A percentile compares a stretch with the other conserved stretches of the same genome.
Conservation (phyloP, 169 alveolate species). For the Plasmodium cynomolgi region DNA sequence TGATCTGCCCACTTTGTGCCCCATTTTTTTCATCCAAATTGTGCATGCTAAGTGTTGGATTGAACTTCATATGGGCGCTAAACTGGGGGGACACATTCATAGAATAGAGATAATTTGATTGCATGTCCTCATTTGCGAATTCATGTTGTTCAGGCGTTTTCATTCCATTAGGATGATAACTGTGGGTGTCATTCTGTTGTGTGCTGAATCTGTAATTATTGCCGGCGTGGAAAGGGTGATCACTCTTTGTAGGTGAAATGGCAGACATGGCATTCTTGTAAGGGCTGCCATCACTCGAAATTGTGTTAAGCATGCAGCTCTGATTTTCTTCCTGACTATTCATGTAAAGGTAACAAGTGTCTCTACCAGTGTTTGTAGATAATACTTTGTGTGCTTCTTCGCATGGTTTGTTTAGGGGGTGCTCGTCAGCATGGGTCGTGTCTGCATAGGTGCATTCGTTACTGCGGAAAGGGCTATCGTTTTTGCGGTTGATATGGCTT, state of each 20-base stretch:
- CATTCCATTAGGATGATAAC: background rate
- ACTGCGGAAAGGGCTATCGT: background rate
- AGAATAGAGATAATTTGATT: slow-evolving; percentile 11
- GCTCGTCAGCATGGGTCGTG: background rate
- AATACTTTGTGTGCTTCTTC: background rate
- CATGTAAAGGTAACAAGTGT: background rate
- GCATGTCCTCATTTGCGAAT: background rate
- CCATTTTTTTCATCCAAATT: slow-evolving; percentile 17
- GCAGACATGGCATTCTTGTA: background rate
- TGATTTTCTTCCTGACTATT: background rate
- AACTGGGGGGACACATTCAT: background rate
- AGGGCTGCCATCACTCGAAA: background rate
- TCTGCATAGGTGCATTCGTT: background rate
- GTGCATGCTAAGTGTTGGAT: background rate
- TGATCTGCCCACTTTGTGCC: background rate
- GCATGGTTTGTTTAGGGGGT: background rate
- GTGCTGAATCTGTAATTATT: slow-evolving; percentile 4
- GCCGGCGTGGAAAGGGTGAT: background rate
- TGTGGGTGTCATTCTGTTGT: slow-evolving; percentile 2
- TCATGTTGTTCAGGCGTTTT: background rate
- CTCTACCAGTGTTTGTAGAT: background rate
- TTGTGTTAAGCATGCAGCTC: background rate
- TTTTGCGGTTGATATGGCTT: background rate
- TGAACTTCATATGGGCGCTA: background rate
- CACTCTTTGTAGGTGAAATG: background rate